phyloP scores from a whole-genome alignment of 1,284 basidiomycete species.

The Blastosporella zonata region DNA sequence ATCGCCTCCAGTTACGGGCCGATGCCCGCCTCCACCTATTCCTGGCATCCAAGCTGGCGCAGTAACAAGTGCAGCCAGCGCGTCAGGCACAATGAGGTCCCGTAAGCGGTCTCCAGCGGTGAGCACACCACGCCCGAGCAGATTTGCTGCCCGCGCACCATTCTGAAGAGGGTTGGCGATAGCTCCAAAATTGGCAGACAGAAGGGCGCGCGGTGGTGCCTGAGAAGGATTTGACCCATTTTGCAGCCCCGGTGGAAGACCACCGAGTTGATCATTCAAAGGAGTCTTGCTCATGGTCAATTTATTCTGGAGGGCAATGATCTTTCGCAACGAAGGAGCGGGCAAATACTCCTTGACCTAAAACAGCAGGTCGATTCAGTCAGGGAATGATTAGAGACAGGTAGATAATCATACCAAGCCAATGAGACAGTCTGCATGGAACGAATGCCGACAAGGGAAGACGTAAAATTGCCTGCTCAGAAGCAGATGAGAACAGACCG shows the following conservation, averaged over 20 bases:
- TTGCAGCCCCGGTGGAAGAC: slow-evolving; percentile 20
- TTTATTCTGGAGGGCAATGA: slow-evolving; percentile 82
- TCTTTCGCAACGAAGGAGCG: slow-evolving; percentile 74
- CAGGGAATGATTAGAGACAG: slow-evolving; percentile 2
- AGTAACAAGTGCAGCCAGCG: slow-evolving; percentile 72
- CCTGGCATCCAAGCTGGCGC: slow-evolving; percentile 67
- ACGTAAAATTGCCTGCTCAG: slow-evolving; percentile 94
- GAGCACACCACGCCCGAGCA: slow-evolving; percentile 77
- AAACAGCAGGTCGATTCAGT: slow-evolving; percentile 7
- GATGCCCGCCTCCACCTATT: slow-evolving; percentile 45
- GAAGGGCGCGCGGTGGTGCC: slow-evolving; percentile 57
- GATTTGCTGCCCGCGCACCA: slow-evolving; percentile 56
- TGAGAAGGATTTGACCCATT: slow-evolving; percentile 21
- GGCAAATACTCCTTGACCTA: slow-evolving; percentile 91
- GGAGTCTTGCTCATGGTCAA: slow-evolving; percentile 57
- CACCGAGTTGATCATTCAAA: slow-evolving; percentile 19
- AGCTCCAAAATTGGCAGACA: slow-evolving; percentile 69
- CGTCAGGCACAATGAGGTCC: slow-evolving; percentile 90
- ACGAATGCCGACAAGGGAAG: slow-evolving; percentile 95
- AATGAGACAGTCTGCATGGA: slow-evolving; percentile 95
- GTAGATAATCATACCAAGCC: slow-evolving; percentile 63
- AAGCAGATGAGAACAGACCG: slow-evolving; percentile 73
- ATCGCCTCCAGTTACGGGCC: slow-evolving; percentile 48
- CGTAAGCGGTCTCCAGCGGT: slow-evolving; percentile 87
- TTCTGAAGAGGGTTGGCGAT: slow-evolving; percentile 52